These are phyloP conservation scores for Pseudoscleropodium purum DNA, from an alignment of 225 moss, liverwort and hornwort species.

Conservation along the genomic window DNA sequence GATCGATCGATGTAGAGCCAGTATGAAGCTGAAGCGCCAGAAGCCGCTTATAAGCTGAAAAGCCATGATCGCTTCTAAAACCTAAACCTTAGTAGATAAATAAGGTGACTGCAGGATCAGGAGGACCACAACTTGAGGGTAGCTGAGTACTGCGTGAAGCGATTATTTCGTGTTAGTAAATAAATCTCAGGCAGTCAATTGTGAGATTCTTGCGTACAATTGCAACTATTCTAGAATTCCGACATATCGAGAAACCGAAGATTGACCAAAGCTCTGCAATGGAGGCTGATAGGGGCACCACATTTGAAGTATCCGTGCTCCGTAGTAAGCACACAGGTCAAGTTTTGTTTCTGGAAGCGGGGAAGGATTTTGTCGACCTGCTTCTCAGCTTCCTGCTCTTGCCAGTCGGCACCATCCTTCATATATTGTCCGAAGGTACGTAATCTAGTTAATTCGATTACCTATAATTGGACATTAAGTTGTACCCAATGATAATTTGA, in stretches of 20 bases:
- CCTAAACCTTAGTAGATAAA: too few species aligned
- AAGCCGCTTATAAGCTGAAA: not conserved
- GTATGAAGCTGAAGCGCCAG: not conserved
- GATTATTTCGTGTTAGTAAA: not conserved
- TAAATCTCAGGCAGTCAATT: not conserved
- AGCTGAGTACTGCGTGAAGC: not conserved
- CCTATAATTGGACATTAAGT: not conserved
- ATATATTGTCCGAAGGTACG: not conserved
- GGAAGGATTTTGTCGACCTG: constrained; percentile 18
- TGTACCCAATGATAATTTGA: too few species aligned
- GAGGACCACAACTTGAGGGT: not conserved
- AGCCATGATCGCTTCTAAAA: not conserved
- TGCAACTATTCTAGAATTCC: not conserved
- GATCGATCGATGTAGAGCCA: not conserved
- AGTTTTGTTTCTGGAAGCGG: constrained; percentile 4
- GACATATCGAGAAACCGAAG: not conserved
- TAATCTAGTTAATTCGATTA: not conserved
- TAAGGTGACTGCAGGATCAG: not conserved
- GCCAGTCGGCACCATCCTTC: constrained; percentile 1
- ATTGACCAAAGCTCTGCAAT: not conserved
- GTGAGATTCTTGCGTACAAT: not conserved
- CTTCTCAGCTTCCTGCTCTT: constrained; percentile 8
- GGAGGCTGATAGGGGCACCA: not conserved
- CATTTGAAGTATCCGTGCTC: not conserved
- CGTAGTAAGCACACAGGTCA: not conserved